phyloP scores from a whole-genome alignment of 345 rosid species.

The Aegle marmelos region DNA sequence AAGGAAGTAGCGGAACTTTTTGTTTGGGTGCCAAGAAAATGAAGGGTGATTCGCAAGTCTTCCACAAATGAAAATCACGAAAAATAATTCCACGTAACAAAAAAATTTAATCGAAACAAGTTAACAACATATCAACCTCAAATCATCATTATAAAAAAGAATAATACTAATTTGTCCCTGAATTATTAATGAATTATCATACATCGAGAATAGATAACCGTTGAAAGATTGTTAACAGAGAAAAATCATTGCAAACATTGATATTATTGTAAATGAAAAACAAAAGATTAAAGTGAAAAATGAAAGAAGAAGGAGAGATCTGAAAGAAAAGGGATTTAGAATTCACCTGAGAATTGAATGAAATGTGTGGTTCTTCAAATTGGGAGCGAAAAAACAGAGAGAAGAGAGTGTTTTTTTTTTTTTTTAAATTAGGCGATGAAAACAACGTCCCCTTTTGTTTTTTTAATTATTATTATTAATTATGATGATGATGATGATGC shows the following conservation, averaged over 20 bases:
- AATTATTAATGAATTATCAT: not conserved
- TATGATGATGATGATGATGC: no score
- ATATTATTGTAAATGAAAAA: not conserved
- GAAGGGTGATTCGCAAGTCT: not conserved
- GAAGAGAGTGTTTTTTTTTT: not conserved
- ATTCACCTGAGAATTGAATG: conserved; percentile 9
- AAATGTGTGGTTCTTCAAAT: not conserved
- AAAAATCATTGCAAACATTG: not conserved
- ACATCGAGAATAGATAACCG: not conserved
- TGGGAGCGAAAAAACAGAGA: not conserved
- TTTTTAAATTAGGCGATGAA: not conserved
- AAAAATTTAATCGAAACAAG: not conserved
- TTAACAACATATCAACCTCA: not conserved
- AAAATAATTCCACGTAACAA: not conserved
- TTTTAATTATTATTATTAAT: no score
- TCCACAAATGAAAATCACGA: not conserved
- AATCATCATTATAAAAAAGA: not conserved
- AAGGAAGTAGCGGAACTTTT: not conserved
- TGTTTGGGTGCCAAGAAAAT: not conserved
- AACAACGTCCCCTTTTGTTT: not conserved
- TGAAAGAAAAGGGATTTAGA: not conserved
- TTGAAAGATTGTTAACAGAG: not conserved
- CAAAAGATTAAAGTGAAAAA: not conserved
- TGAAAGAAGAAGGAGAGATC: not conserved
- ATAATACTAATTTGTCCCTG: not conserved